These are phyloP conservation scores for Choiromyces venosus DNA, from an alignment of 495 filamentous ascomycete genomes.

Conservation along the genomic window DNA sequence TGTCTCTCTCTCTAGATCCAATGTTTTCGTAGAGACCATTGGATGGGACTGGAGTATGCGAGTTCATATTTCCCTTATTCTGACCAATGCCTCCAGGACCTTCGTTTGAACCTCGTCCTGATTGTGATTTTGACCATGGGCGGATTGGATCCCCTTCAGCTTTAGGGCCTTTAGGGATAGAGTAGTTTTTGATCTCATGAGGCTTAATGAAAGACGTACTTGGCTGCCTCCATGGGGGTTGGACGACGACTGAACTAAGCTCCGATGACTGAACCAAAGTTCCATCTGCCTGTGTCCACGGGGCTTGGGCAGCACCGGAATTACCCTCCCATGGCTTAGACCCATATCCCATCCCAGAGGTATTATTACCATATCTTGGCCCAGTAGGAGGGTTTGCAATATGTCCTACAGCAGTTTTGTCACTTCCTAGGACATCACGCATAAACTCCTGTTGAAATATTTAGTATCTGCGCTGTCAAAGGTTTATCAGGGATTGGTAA, in stretches of 20 bases:
- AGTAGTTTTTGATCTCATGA: background rate
- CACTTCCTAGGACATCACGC: background rate
- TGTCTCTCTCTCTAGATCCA: background rate
- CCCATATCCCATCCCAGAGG: background rate
- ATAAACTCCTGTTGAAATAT: background rate
- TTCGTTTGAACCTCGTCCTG: background rate
- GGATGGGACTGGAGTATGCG: background rate
- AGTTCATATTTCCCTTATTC: background rate
- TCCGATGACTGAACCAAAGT: background rate
- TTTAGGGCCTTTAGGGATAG: background rate
- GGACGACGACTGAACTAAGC: background rate
- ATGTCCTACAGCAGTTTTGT: background rate
- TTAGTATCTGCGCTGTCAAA: background rate
- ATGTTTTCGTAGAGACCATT: background rate
- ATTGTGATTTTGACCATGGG: background rate
- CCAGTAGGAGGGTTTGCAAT: background rate
- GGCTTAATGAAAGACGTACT: background rate
- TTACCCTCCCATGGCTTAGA: background rate
- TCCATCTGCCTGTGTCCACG: background rate
- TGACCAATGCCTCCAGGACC: background rate
- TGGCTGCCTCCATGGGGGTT: background rate
- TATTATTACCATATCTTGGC: background rate
- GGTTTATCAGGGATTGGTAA: background rate
- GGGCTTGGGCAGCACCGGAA: background rate
- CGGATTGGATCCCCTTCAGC: background rate